Evolutionary conservation across 1,139 yeast species (phyloP).

Genomic region (Candida tetrigidarum): DNA sequence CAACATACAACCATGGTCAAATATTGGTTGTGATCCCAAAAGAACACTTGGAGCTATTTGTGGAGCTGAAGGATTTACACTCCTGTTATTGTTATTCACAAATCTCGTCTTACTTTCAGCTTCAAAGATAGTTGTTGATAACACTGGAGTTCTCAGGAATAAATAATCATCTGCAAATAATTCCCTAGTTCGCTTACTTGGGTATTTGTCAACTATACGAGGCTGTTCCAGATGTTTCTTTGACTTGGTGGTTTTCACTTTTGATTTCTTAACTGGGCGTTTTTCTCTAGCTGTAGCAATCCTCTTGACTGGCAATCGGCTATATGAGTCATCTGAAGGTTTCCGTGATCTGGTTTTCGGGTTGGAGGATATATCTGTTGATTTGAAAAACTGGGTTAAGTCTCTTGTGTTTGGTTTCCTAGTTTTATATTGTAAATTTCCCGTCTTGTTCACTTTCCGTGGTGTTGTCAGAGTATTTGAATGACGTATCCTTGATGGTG

Average conservation of each 20-base stretch:
- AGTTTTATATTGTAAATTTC: not conserved
- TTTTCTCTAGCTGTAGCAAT: not conserved
- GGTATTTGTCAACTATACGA: not conserved
- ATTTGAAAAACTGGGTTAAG: not conserved
- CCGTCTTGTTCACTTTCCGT: no score
- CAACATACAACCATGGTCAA: slow-evolving; percentile 16
- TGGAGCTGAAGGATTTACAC: slow-evolving; percentile 6
- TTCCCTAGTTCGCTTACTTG: slow-evolving; percentile 13
- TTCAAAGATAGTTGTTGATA: slow-evolving; percentile 39
- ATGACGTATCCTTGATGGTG: not conserved
- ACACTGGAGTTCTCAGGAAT: slow-evolving; percentile 35
- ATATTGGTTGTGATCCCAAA: slow-evolving; percentile 12
- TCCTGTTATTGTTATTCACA: slow-evolving; percentile 1
- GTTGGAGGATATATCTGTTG: not conserved
- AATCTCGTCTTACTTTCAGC: slow-evolving; percentile 33
- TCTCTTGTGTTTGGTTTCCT: not conserved
- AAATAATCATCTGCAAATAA: slow-evolving; percentile 20
- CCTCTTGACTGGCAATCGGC: slow-evolving; percentile 11
- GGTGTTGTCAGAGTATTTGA: no score
- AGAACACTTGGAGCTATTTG: slow-evolving; percentile 1
- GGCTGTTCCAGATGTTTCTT: not conserved
- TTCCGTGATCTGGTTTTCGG: not conserved
- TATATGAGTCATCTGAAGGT: slow-evolving; percentile 9
- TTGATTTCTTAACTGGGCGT: not conserved
- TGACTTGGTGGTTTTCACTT: not conserved